Base-by-base conservation (phyloP, 2,329 filamentous ascomycete genomes). In the Xylaria sp. region DNA sequence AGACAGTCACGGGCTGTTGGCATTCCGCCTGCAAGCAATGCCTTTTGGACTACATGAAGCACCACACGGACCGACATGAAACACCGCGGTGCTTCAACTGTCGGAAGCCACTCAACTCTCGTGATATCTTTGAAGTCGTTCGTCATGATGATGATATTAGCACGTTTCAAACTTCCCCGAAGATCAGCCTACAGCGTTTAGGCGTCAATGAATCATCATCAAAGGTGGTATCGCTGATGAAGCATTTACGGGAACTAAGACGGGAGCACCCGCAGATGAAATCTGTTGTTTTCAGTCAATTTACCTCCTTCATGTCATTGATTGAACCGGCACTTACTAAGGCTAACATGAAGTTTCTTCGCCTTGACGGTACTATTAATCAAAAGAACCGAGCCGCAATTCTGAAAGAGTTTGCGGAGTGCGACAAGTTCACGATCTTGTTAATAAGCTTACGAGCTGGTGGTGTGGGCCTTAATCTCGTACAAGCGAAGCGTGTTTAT, bases 21-120 rank as follows among this genome's bases (percentile, higher is more conserved):
- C 96, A 99, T 79, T 97, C 93, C 39, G 94, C 96, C 0, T 99
- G 96, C 83, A 97, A 96, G 80, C 91, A 93, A 70, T 99, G 96
- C 75, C 82, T 98, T n/a, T 83, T 97, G 1, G 90, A 93, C 73
- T 97, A 93, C 74, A 97, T 99, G 76, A 89, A 92, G 70, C 94
- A 97, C 75, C 92, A 97, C 78, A 91, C 86, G 4, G 90, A 93
- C 72, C 93, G 91, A 67, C 89, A 90, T 51, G 87, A 93, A 58
- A 79, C 91, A 0, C 92, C 96, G 0, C 88, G 91, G 9, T 99
- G 96, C 80, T 97, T 97, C 82, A 95, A 92, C 72, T 99, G 96
- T 78, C 92, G 96, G 36, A 92, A 93, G 73, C 85, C 89, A 12
- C 90, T 99, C 75, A 96, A 91, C 76, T 85, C 88, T 27, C 89